Base-by-base conservation (phyloP, 352 stramenopile species). In the Phytophthora meadii region DNA sequence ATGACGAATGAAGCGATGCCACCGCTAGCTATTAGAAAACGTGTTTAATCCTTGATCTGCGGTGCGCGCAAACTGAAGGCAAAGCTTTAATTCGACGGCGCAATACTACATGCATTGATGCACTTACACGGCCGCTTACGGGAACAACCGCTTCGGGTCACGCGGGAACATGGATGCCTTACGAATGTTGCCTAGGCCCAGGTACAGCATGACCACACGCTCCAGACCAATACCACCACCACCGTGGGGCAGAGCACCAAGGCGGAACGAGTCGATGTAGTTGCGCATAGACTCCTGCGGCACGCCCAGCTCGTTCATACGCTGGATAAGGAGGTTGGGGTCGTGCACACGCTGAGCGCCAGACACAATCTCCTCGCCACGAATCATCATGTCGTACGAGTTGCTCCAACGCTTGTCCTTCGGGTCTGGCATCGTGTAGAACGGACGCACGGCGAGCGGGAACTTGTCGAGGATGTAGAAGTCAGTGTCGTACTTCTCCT, bases 391-490 rank as follows among this genome's bases (percentile, higher is more conserved):
- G 81, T 99, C 98, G 73, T 99, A 99, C 77, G 88, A 98, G 83
- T 99, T 99, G 74, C 94, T 88, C 87, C 93, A 90, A 61, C 79
- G 78, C 76, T 88, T 81, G 87, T 99, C 93, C 24, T 93, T 91
- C 48, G 97, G 96, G 82, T 98, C 93, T 10, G 97, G 98, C 98
- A 99, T 99, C 49, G 97, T 99, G 89, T 99, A 99, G 81, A 99
- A 99, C 56, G 98, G 98, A 77, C 98, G 92, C 65, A 99, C 96
- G 24, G 87, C 72, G n/a, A 99, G 74, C 30, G 98, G 98, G 86
- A 99, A 99, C 87, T 99, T 99, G 92, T 99, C 97, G 77, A 99
- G 93, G 58, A 99, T 99, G 88, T 99, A 99, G 75, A 99, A 99
- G 82, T 99, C 98, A 61, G 97, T 99, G 53, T 94, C 92, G 75